Evolutionary conservation across 345 rosid species (phyloP).

Genomic region (Rhizophora apiculata): DNA sequence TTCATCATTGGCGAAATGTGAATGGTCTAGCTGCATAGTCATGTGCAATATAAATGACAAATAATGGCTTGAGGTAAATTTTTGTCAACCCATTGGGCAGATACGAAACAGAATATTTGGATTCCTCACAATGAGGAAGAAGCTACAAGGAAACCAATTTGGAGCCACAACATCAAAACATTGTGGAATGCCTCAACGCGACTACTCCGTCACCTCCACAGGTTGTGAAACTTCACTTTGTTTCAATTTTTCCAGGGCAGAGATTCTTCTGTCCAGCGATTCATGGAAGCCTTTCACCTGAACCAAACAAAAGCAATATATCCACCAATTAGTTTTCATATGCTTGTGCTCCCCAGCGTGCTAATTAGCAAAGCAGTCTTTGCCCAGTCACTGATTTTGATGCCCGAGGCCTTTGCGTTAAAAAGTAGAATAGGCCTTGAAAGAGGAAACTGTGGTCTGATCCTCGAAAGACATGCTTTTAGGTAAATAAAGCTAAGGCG

Average conservation of each 20-base stretch:
- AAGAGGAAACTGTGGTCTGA: too few relatives aligned
- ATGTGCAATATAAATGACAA: not conserved
- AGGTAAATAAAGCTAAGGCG: too few relatives aligned
- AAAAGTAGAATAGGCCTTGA: too few relatives aligned
- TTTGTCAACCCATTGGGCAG: not conserved
- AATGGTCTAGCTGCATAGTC: not conserved
- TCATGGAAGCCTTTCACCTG: constrained; percentile 68
- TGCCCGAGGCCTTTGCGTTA: too few relatives aligned
- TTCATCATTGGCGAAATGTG: too few relatives aligned
- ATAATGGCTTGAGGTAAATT: not conserved
- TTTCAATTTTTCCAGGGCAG: constrained; percentile 70
- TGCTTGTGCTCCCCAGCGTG: not conserved
- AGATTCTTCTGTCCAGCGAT: constrained; percentile 69
- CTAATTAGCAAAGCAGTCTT: not conserved
- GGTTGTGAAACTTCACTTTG: constrained; percentile 61
- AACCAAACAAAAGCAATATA: not conserved
- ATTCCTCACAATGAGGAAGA: not conserved
- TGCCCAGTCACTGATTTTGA: too few relatives aligned
- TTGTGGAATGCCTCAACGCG: constrained; percentile 3
- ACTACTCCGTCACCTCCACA: constrained; percentile 57
- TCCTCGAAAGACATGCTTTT: too few relatives aligned
- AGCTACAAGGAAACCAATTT: constrained; percentile 13
- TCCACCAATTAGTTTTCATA: not conserved
- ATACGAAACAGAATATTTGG: too few relatives aligned
- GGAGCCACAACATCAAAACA: not conserved